Percentiles rank a stretch among this genome's conserved stretches.
Evolutionary conservation across 2,329 filamentous ascomycete genomes (phyloP).

Genomic region (Sclerotinia sclerotiorum): DNA sequence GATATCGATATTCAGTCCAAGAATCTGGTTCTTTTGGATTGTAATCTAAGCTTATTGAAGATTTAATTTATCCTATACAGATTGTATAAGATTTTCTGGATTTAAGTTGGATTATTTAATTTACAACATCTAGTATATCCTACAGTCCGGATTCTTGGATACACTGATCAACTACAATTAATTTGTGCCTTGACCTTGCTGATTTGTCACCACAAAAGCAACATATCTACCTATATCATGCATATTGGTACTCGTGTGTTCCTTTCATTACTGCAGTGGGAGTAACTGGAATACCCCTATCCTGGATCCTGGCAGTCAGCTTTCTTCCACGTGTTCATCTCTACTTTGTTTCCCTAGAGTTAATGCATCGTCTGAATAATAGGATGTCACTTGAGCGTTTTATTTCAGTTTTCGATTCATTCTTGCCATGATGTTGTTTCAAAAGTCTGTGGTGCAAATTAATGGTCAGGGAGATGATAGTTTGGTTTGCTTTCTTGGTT

Average conservation of each 20-base stretch:
- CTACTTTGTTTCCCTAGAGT: not conserved
- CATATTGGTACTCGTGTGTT: not conserved
- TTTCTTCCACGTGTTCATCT: not conserved
- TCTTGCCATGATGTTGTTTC: not conserved
- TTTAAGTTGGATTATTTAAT: too few relatives aligned
- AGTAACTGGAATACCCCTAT: not conserved
- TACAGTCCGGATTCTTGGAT: too few relatives aligned
- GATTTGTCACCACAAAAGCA: not conserved
- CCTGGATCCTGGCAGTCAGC: not conserved
- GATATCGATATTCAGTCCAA: too few relatives aligned
- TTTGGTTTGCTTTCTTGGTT: not conserved
- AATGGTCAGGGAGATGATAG: not conserved
- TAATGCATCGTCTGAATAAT: not conserved
- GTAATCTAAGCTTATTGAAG: too few relatives aligned
- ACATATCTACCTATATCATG: not conserved
- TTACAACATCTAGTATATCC: too few relatives aligned
- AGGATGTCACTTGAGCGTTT: not conserved
- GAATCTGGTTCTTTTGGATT: too few relatives aligned
- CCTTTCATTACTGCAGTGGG: not conserved
- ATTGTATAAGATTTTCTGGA: too few relatives aligned
- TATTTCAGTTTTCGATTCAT: not conserved
- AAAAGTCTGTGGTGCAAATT: not conserved
- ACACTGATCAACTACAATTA: too few relatives aligned
- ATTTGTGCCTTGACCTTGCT: not conserved
- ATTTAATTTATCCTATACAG: too few relatives aligned